A percentile compares a stretch with the other conserved stretches of the same genome.
These are phyloP conservation scores for Anisodus tanguticus DNA, from an alignment of 257 asterid genomes.

Conservation along the genomic window DNA sequence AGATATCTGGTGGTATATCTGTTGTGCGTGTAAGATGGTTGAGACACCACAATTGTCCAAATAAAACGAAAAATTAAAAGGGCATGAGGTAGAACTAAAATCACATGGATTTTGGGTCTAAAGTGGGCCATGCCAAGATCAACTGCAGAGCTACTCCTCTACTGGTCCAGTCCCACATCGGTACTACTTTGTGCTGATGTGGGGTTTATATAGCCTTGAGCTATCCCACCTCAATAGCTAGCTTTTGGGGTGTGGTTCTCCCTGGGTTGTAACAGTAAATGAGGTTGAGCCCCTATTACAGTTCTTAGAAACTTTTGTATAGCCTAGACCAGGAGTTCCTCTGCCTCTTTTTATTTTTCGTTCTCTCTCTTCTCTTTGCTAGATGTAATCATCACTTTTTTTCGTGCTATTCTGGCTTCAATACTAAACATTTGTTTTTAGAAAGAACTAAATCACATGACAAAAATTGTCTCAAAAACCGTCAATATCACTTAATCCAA, in stretches of 20 bases:
- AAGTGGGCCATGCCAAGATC: not conserved
- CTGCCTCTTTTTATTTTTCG: not conserved
- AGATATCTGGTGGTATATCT: not conserved
- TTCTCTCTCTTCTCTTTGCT: not conserved
- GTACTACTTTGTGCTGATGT: too few species aligned
- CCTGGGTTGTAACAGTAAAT: not conserved
- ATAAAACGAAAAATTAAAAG: not conserved
- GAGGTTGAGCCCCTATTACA: not conserved
- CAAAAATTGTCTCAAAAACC: not conserved
- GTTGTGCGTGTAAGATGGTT: not conserved
- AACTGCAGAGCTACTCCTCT: not conserved
- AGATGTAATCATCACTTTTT: not conserved
- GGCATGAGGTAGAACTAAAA: not conserved
- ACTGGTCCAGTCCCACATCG: not conserved
- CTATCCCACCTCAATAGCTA: too few species aligned
- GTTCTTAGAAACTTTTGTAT: not conserved
- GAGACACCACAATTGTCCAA: not conserved
- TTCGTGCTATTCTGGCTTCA: not conserved
- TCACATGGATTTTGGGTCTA: not conserved
- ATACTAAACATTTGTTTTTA: not conserved
- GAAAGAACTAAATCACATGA: not conserved
- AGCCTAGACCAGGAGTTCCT: not conserved
- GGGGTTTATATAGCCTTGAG: too few species aligned
- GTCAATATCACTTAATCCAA: not conserved
- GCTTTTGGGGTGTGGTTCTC: too few species aligned